Conservation (phyloP, 495 filamentous ascomycete genomes). For the Lasiosphaeria miniovina region DNA sequence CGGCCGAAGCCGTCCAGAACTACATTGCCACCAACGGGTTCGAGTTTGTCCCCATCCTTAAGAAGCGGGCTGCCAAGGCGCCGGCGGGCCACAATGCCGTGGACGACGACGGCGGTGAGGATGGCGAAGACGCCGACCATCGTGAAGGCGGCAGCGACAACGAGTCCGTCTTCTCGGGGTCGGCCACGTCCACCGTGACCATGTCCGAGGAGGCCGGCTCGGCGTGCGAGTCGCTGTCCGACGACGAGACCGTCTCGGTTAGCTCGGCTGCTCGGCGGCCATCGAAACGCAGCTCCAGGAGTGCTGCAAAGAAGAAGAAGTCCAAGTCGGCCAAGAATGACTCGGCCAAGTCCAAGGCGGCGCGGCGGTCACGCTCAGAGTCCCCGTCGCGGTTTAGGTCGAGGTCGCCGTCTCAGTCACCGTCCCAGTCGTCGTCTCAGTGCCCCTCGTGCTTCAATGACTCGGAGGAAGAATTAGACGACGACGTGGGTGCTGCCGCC, state of each 20-base stretch:
- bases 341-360: constrained; percentile 4
- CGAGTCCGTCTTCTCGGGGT: constrained; percentile 22
- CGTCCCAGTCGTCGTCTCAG: constrained; percentile 35
- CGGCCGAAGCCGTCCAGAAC: constrained; percentile 37
- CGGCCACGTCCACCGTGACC: constrained; percentile 28
- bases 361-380: constrained; percentile 14
- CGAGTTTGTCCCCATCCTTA: constrained; percentile 18
- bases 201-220: constrained; percentile 22
- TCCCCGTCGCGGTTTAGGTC: constrained; percentile 20
- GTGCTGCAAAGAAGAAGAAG: constrained; percentile 4
- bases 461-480: background rate
- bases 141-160: constrained; percentile 19
- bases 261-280: constrained; percentile 5
- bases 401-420: constrained; percentile 23
- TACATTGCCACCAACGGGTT: constrained; percentile 39
- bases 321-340: constrained; percentile 14
- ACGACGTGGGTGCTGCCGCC: background rate
- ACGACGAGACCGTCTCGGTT: constrained; percentile 26
- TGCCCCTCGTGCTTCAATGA: constrained; percentile 22
- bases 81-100: background rate
- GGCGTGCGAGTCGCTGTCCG: constrained; percentile 33
- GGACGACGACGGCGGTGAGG: background rate
- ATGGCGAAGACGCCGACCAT: constrained; percentile 7
- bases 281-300: constrained; percentile 8
- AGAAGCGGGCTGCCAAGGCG: constrained; percentile 9